Percentiles rank a stretch among this genome's conserved stretches.
Conservation (phyloP, 495 filamentous ascomycete genomes). For the Glarea lozoyensis region DNA sequence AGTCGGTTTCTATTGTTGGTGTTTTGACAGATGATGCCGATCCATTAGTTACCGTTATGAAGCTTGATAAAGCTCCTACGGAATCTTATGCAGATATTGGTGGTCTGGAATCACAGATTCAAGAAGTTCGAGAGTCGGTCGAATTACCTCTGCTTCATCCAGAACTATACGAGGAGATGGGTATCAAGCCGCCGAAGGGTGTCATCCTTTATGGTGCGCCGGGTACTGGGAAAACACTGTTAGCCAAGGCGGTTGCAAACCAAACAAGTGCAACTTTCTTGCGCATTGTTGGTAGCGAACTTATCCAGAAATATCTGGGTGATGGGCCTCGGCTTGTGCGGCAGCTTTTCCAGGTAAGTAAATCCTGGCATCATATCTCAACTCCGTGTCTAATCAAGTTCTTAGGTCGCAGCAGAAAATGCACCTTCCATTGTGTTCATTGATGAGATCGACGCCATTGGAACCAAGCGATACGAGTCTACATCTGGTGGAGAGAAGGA, state of each 20-base stretch:
- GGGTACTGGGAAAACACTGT: constrained; percentile 92
- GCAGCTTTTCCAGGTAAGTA: constrained; percentile 80
- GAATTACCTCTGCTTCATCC: constrained; percentile 94
- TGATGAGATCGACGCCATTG: constrained; percentile 98
- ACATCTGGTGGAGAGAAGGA: constrained; percentile 95
- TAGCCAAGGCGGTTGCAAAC: constrained; percentile 97
- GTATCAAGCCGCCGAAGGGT: constrained; percentile 98
- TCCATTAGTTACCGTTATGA: constrained; percentile 96
- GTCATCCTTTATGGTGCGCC: constrained; percentile 98
- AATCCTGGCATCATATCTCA: neutral
- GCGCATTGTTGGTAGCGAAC: constrained; percentile 92
- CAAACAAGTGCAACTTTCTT: constrained; percentile 98
- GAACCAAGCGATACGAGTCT: constrained; percentile 97
- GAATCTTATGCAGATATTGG: constrained; percentile 99
- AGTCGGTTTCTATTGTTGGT: constrained; percentile 94
- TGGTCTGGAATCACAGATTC: constrained; percentile 89
- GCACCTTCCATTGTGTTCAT: constrained; percentile 98
- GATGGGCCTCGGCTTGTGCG: constrained; percentile 91
- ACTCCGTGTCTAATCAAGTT: neutral
- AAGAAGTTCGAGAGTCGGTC: constrained; percentile 95
- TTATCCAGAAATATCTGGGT: constrained; percentile 98
- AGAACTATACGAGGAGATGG: constrained; percentile 99
- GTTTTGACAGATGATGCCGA: constrained; percentile 96
- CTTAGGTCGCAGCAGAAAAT: constrained; percentile 82
- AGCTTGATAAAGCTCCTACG: constrained; percentile 96